Conservation (phyloP, 805 yeast genomes). For the Wickerhamiella allomyrinae region DNA sequence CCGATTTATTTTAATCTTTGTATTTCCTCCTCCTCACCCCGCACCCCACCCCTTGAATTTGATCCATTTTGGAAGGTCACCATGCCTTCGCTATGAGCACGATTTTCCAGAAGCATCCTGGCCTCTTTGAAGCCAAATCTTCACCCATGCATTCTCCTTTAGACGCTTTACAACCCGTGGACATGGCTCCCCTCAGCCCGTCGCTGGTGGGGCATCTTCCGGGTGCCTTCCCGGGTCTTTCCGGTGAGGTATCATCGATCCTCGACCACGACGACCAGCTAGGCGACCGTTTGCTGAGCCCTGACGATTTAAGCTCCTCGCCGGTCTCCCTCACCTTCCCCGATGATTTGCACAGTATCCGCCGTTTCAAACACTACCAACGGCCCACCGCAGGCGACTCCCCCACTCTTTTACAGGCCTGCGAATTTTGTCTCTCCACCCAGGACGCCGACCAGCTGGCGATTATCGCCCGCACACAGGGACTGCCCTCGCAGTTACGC, state of each 20-base stretch:
- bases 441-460: constrained; percentile 68
- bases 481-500: constrained; percentile 72
- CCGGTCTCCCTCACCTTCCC: neutral
- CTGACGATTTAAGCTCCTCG: neutral
- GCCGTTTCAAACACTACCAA: constrained; percentile 24
- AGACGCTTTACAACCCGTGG: neutral
- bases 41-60: neutral
- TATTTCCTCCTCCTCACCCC: neutral
- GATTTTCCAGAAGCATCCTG: neutral
- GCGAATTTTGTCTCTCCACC: constrained; percentile 39
- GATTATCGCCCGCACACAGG: constrained; percentile 62
- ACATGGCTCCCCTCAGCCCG: neutral
- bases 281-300: too few species aligned
- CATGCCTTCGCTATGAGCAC: neutral
- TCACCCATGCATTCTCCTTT: neutral
- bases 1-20: neutral
- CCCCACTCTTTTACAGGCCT: constrained; percentile 38
- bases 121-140: neutral
- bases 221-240: neutral
- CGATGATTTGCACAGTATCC: constrained; percentile 1
- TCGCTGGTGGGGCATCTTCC: neutral
- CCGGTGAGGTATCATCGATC: neutral
- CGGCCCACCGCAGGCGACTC: constrained; percentile 33
- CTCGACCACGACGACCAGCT: too few species aligned
- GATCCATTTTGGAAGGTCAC: neutral